Conservation (phyloP, 2,329 filamentous ascomycete species). For the Botryotinia narcissicola region DNA sequence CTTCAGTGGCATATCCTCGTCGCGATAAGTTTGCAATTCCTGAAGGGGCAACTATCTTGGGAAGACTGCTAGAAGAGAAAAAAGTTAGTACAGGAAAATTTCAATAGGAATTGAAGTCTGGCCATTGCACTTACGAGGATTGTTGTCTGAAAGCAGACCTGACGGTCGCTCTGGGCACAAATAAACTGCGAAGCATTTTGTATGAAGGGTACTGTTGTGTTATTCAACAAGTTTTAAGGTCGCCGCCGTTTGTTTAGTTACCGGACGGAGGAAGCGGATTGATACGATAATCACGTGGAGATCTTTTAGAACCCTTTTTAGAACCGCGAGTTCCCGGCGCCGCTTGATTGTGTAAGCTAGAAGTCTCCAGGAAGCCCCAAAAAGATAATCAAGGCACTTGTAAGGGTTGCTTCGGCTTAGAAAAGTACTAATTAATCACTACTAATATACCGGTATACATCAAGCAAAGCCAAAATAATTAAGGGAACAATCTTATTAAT, state of each 20-base stretch:
- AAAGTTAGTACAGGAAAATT: constrained; percentile 19
- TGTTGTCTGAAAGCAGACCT: constrained; percentile 55
- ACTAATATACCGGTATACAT: background rate
- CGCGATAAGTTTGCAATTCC: constrained; percentile 54
- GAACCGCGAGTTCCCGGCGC: constrained; percentile 17
- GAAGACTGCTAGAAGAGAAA: constrained; percentile 45
- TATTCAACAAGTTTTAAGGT: constrained; percentile 21
- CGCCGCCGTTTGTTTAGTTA: constrained; percentile 14
- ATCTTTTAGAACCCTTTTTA: background rate
- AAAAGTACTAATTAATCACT: background rate
- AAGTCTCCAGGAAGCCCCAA: background rate
- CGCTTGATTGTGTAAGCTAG: constrained; percentile 5
- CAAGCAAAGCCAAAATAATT: background rate
- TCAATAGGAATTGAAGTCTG: constrained; percentile 22
- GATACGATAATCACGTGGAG: constrained; percentile 11
- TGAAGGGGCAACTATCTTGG: constrained; percentile 47
- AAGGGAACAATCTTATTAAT: background rate
- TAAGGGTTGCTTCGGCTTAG: constrained; percentile 2
- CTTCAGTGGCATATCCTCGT: constrained; percentile 55
- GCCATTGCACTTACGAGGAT: constrained; percentile 47
- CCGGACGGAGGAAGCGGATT: constrained; percentile 14
- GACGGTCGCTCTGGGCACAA: constrained; percentile 57
- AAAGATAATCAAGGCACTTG: background rate
- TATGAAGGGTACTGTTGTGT: constrained; percentile 29
- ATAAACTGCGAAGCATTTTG: constrained; percentile 60